Percentiles rank a stretch among this genome's conserved stretches.
Evolutionary conservation across 495 filamentous ascomycete genomes (phyloP).

Genomic region (Neurospora sp.): DNA sequence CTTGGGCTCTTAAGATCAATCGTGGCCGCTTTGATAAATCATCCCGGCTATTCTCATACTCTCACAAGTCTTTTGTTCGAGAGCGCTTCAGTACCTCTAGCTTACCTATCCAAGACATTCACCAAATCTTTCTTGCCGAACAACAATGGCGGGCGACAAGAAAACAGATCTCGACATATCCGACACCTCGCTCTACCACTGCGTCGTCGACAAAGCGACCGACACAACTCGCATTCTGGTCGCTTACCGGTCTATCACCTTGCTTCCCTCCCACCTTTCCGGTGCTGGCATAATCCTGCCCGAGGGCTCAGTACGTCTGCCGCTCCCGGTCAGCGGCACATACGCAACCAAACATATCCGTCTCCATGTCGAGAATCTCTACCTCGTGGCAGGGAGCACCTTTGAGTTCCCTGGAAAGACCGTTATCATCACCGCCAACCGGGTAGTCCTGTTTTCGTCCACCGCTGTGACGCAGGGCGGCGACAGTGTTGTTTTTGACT

Average conservation of each 20-base stretch:
- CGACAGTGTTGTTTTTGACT: not conserved
- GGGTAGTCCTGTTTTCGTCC: not conserved
- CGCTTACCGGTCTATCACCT: not conserved
- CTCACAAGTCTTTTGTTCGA: not conserved
- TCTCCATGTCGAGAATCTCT: not conserved
- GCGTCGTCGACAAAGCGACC: not conserved
- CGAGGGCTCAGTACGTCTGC: not conserved
- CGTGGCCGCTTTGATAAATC: not conserved
- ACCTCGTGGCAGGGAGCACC: not conserved
- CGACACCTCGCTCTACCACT: not conserved
- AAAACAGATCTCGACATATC: not conserved
- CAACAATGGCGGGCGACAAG: too few relatives aligned
- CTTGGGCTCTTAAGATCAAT: too few relatives aligned
- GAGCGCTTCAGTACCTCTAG: not conserved
- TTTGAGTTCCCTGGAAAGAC: not conserved
- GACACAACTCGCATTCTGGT: not conserved
- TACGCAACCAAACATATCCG: not conserved
- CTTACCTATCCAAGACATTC: not conserved
- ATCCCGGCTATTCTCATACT: too few relatives aligned
- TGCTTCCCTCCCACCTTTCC: not conserved
- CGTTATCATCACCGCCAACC: not conserved
- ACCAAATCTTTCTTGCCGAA: not conserved
- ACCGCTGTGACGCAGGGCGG: not conserved
- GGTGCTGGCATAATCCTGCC: not conserved
- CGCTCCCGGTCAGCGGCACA: not conserved